These are phyloP conservation scores for Candida easanensis DNA, from an alignment of 805 yeast genomes.

Conservation along the genomic window DNA sequence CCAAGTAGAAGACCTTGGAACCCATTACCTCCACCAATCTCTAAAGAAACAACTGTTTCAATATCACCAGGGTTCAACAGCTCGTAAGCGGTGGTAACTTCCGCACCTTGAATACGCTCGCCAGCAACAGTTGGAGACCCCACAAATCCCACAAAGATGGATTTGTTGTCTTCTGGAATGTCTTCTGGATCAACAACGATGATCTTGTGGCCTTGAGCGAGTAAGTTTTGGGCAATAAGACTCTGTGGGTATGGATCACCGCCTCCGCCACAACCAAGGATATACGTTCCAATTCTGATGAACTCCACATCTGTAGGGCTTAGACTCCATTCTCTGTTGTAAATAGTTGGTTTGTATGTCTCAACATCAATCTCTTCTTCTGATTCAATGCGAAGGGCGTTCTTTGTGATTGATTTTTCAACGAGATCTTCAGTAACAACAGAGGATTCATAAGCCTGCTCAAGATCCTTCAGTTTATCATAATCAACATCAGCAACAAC, in stretches of 20 bases:
- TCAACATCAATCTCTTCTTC: slow-evolving; percentile 9
- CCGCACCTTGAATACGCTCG: slow-evolving; percentile 42
- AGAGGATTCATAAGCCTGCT: neutral
- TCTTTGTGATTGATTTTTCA: slow-evolving; percentile 13
- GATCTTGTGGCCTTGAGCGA: slow-evolving; percentile 35
- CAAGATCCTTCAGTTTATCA: slow-evolving; percentile 18
- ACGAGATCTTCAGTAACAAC: neutral
- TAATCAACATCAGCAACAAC: slow-evolving; percentile 46
- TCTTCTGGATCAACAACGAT: slow-evolving; percentile 34
- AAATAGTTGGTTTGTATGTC: slow-evolving; percentile 32
- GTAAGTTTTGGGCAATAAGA: slow-evolving; percentile 33
- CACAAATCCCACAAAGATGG: slow-evolving; percentile 34
- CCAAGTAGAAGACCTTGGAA: slow-evolving; percentile 30
- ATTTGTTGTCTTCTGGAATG: slow-evolving; percentile 2
- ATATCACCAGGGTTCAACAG: slow-evolving; percentile 27
- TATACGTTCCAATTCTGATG: slow-evolving; percentile 42
- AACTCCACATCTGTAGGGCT: slow-evolving; percentile 36
- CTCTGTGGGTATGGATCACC: slow-evolving; percentile 46
- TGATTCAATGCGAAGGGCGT: slow-evolving; percentile 7
- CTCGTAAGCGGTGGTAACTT: slow-evolving; percentile 32
- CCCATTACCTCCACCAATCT: slow-evolving; percentile 46
- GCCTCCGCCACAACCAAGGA: slow-evolving; percentile 53
- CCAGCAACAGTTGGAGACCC: slow-evolving; percentile 48
- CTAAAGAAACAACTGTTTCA: slow-evolving; percentile 36
- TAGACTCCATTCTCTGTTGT: slow-evolving; percentile 35